These are phyloP conservation scores for Tolypocladium guangdongense DNA, from an alignment of 2,329 filamentous ascomycete genomes.

Conservation along the genomic window DNA sequence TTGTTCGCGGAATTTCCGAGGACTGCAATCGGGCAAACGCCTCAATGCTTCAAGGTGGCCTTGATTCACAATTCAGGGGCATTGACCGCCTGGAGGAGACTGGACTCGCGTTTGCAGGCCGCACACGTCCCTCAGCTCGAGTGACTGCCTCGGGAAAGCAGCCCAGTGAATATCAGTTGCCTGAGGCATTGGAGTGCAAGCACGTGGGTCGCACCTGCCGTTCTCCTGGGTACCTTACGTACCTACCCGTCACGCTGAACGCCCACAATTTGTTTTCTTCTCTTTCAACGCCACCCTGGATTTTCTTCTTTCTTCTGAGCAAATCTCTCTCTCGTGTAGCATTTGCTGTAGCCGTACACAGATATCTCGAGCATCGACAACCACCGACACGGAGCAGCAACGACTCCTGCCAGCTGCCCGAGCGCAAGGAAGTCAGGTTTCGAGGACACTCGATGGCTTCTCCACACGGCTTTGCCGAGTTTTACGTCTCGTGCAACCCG, in stretches of 20 bases:
- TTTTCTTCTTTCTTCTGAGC: not conserved
- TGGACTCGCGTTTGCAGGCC: not conserved
- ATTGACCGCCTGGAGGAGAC: not conserved
- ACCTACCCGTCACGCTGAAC: not conserved
- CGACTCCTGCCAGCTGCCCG: not conserved
- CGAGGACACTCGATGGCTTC: not conserved
- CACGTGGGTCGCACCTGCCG: not conserved
- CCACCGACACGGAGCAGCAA: not conserved
- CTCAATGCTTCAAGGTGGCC: not conserved
- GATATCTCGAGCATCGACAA: not conserved
- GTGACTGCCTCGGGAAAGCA: not conserved
- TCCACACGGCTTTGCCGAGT: conserved; percentile 13
- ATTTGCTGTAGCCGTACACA: not conserved
- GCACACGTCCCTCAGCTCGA: not conserved
- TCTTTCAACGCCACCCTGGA: not conserved
- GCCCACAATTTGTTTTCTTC: not conserved
- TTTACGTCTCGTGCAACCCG: conserved; percentile 23
- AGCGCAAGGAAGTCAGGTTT: not conserved
- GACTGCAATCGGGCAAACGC: no score
- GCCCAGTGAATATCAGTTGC: not conserved
- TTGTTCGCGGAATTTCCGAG: not conserved
- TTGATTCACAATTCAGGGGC: not conserved
- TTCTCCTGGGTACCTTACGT: not conserved
- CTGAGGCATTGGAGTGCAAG: no score
- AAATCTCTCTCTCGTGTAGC: not conserved